Conservation (phyloP, 331 rosid species). For the Ulmus americana region DNA sequence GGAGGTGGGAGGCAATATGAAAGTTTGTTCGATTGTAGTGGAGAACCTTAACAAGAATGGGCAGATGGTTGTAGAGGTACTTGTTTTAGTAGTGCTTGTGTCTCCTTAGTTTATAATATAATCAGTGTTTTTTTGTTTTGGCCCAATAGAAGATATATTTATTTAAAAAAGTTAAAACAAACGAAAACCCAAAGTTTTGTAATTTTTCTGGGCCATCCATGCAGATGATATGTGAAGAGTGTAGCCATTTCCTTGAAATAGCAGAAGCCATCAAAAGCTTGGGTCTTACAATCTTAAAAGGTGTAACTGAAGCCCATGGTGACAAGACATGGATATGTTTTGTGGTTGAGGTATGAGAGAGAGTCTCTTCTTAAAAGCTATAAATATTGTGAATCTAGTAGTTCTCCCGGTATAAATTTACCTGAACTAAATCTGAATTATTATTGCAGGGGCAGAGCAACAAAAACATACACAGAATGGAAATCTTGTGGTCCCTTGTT, state of each 20-base stretch:
- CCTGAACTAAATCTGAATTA: slow-evolving; percentile 9
- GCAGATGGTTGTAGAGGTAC: slow-evolving; percentile 94
- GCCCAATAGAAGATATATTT: not conserved
- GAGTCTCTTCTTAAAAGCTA: not conserved
- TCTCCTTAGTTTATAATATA: not conserved
- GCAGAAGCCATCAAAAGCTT: slow-evolving; percentile 88
- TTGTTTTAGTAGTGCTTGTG: not conserved
- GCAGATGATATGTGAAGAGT: slow-evolving; percentile 90
- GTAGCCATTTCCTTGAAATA: slow-evolving; percentile 92
- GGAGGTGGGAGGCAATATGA: slow-evolving; percentile 94
- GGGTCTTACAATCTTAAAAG: slow-evolving; percentile 72
- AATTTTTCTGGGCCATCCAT: slow-evolving; percentile 19
- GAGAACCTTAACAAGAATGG: slow-evolving; percentile 86
- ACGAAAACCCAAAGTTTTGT: not conserved
- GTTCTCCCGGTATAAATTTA: not conserved
- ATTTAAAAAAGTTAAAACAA: not conserved
- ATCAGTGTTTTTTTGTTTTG: not conserved
- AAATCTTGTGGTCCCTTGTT: slow-evolving; percentile 94
- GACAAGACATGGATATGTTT: slow-evolving; percentile 85
- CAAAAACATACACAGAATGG: slow-evolving; percentile 78
- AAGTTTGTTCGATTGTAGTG: slow-evolving; percentile 84
- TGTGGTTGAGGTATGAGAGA: slow-evolving; percentile 71
- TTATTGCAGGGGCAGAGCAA: slow-evolving; percentile 68
- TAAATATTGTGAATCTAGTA: not conserved
- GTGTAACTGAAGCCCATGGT: slow-evolving; percentile 71